phyloP scores from a whole-genome alignment of 345 rosid genomes.

The Rhodomyrtus tomentosa region DNA sequence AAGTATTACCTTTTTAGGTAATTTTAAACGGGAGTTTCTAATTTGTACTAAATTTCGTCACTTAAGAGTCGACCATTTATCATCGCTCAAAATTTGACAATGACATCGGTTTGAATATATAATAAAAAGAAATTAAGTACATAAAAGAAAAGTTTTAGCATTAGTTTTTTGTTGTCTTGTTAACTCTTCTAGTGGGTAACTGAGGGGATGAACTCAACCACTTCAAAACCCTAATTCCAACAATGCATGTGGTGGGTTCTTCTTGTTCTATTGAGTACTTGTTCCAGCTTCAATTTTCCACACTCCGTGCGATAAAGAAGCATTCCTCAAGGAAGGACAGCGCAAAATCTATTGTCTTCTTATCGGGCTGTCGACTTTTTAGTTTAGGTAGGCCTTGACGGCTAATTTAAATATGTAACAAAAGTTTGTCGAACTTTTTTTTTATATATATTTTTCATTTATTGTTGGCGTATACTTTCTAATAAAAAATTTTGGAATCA shows the following conservation, averaged over 20 bases:
- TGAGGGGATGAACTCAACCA: background rate
- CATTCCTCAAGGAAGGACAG: background rate
- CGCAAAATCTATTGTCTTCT: background rate
- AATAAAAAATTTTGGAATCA: background rate
- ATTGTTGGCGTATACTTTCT: background rate
- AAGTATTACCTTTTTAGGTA: background rate
- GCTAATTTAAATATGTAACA: background rate
- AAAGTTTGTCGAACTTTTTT: background rate
- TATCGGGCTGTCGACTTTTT: background rate
- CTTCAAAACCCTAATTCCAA: background rate
- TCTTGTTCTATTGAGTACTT: background rate
- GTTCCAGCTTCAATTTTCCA: background rate
- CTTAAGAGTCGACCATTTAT: background rate
- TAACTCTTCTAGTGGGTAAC: background rate
- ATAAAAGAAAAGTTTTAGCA: background rate
- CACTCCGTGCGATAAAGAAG: background rate
- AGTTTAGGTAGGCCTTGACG: background rate
- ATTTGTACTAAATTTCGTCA: background rate
- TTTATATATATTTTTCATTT: background rate
- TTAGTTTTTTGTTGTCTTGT: background rate
- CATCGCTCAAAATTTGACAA: background rate
- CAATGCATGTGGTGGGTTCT: constrained; percentile 22
- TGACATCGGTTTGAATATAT: background rate
- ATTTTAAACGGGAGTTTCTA: background rate
- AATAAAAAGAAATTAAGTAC: background rate